These are phyloP conservation scores for Tephrocybe sp. DNA, from an alignment of 768 basidiomycete genomes.

Conservation along the genomic window DNA sequence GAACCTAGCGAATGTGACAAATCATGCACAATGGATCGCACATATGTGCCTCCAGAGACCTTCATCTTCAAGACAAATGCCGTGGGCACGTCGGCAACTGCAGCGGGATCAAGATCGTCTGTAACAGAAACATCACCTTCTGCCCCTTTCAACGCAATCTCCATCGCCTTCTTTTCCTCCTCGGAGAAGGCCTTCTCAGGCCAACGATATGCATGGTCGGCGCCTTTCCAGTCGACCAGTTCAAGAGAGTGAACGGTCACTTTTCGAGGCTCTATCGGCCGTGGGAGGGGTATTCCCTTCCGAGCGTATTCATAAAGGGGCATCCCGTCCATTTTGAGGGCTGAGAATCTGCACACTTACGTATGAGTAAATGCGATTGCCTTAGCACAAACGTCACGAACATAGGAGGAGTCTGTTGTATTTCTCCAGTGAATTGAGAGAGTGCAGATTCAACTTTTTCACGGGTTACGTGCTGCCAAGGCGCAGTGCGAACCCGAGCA, in stretches of 20 bases:
- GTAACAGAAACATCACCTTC: conserved; percentile 38
- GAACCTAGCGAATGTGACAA: conserved; percentile 81
- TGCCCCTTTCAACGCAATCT: conserved; percentile 56
- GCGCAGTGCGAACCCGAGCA: conserved; percentile 69
- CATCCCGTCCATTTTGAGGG: conserved; percentile 97
- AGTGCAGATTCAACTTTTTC: conserved; percentile 72
- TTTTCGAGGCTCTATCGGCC: conserved; percentile 87
- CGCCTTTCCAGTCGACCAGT: conserved; percentile 75
- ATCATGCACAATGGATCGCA: conserved; percentile 94
- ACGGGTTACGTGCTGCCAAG: conserved; percentile 82
- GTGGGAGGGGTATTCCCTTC: conserved; percentile 84
- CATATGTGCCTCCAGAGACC: conserved; percentile 96
- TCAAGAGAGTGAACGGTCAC: conserved; percentile 83
- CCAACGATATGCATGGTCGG: conserved; percentile 74
- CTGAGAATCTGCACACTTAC: conserved; percentile 74
- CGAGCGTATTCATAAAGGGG: conserved; percentile 96
- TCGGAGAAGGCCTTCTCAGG: conserved; percentile 69
- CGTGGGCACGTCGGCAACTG: conserved; percentile 48
- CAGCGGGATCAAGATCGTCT: conserved; percentile 35
- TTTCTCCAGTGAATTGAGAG: conserved; percentile 78
- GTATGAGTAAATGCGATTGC: conserved; percentile 2
- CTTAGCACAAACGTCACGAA: conserved; percentile 40
- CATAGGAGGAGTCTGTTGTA: conserved; percentile 92
- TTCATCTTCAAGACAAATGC: conserved; percentile 90
- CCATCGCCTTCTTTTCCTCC: conserved; percentile 70